Base-by-base conservation (phyloP, 768 basidiomycete species). In the Myochromella boudieri region DNA sequence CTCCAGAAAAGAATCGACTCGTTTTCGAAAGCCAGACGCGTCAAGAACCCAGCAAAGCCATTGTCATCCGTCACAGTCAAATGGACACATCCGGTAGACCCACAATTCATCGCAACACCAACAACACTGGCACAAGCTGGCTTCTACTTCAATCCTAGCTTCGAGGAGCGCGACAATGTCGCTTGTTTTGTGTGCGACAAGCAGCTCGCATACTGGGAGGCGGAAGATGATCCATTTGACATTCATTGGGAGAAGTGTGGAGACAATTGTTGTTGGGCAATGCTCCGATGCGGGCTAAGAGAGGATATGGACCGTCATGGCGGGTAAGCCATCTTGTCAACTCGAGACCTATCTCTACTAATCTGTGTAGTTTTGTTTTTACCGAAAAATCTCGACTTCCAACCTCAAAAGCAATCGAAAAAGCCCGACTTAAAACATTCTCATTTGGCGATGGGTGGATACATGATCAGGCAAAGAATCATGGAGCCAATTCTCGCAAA, bases 181-280 rank as follows among this genome's bases (percentile, higher is more conserved):
- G 74, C 78, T 3, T 98, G 95, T 64, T 97, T 85, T 63, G 69
- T 86, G 53, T 98, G 95, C 68, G 76, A 74, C 36, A 90, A 94
- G 57, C 75, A 85, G 51, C 74, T 97, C 7, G 80, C 82, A 44
- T 89, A 86, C 15, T 98, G 95, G 95, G 87, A 87, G 37, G 74
- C 72, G 36, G 70, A 80, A 0, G 94, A 98, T 56, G 89, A 95
- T 66, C 94, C 95, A 1, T 87, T 88, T 54, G 74, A 80, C 31
- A 85, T 95, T 29, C 95, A 98, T 59, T 84, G 76, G 63, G 62
- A 71, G 25, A 89, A 91, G 58, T 86, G 85, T 54, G 71, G 70
- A 14, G 63, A 68, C 38, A 67, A 55, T 4, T 95, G 92, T 64
- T 73, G 83, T 4, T 97, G 93, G 92, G 93, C 91, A 1, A 71